These are phyloP conservation scores for Aspergillus unguis DNA, from an alignment of 2,329 filamentous ascomycete species.

Conservation along the genomic window DNA sequence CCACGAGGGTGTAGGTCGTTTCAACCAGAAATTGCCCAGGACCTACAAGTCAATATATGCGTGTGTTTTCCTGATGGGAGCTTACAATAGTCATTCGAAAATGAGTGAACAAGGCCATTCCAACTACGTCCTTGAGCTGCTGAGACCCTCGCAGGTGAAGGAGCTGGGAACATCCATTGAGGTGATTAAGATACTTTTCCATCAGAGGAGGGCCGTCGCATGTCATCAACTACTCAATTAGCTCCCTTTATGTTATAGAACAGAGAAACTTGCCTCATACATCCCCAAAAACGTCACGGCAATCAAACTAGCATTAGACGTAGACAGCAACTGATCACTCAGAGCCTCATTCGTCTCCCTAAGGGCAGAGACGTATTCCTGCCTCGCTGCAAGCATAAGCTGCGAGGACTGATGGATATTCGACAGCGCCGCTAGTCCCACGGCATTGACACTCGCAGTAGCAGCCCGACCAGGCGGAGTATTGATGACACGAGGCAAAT, in stretches of 20 bases:
- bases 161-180: conserved; percentile 8
- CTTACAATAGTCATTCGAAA: conserved; percentile 9
- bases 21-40: background rate
- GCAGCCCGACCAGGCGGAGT: conserved; percentile 6
- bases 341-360: conserved; percentile 8
- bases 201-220: conserved; percentile 7
- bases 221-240: conserved; percentile 5
- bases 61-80: background rate
- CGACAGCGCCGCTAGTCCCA: conserved; percentile 9
- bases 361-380: conserved; percentile 10
- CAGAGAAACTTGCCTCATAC: conserved; percentile 6
- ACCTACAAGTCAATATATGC: background rate
- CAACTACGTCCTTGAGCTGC: conserved; percentile 7
- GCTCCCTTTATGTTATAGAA: background rate
- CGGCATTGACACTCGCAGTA: conserved; percentile 7
- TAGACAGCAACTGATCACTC: conserved; percentile 3
- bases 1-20: background rate
- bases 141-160: conserved; percentile 8
- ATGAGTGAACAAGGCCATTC: conserved; percentile 11
- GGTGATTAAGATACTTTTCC: conserved; percentile 7
- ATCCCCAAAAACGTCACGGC: conserved; percentile 11
- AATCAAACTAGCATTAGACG: conserved; percentile 8
- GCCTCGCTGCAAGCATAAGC: conserved; percentile 2
- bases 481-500: conserved; percentile 1
- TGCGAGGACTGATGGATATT: conserved; percentile 7